phyloP scores from a whole-genome alignment of 2,329 filamentous ascomycete species.

The Eutypa lata region DNA sequence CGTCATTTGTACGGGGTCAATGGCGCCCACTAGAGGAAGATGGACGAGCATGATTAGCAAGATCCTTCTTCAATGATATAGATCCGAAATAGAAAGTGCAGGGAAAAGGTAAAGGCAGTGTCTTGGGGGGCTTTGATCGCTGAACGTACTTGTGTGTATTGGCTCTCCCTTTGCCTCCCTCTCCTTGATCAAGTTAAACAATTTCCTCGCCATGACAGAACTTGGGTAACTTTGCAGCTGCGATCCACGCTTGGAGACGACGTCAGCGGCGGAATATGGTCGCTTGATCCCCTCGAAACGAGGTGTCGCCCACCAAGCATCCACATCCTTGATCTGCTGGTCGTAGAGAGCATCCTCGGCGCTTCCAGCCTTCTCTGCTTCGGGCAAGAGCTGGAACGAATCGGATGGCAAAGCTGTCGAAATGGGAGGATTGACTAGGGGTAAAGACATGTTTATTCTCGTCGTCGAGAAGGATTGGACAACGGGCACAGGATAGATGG shows the following conservation, averaged over 20 bases:
- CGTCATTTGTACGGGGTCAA: slow-evolving; percentile 99
- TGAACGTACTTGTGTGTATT: slow-evolving; percentile 78
- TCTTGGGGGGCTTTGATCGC: not conserved
- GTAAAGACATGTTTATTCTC: slow-evolving; percentile 49
- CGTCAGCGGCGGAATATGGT: slow-evolving; percentile 84
- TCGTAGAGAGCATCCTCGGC: slow-evolving; percentile 85
- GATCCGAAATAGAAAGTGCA: too few species aligned
- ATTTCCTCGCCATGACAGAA: slow-evolving; percentile 90
- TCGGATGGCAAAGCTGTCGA: slow-evolving; percentile 64
- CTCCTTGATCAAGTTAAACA: slow-evolving; percentile 85
- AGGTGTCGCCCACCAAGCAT: slow-evolving; percentile 85
- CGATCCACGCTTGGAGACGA: slow-evolving; percentile 89
- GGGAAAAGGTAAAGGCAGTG: too few species aligned
- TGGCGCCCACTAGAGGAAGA: slow-evolving; percentile 72
- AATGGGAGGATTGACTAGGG: slow-evolving; percentile 58
- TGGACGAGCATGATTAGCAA: not conserved
- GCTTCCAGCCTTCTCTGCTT: slow-evolving; percentile 70
- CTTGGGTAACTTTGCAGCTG: slow-evolving; percentile 86
- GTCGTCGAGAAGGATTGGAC: slow-evolving; percentile 37
- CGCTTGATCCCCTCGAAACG: slow-evolving; percentile 87
- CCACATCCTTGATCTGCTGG: slow-evolving; percentile 78
- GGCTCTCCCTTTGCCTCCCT: slow-evolving; percentile 76
- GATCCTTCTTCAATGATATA: too few species aligned
- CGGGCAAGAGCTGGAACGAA: slow-evolving; percentile 80
- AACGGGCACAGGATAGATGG: slow-evolving; percentile 12